A percentile compares a stretch with the other conserved stretches of the same genome.
Conservation (phyloP, 192 early-diverging fungal genomes). For the Gryganskiella cystojenkinii region DNA sequence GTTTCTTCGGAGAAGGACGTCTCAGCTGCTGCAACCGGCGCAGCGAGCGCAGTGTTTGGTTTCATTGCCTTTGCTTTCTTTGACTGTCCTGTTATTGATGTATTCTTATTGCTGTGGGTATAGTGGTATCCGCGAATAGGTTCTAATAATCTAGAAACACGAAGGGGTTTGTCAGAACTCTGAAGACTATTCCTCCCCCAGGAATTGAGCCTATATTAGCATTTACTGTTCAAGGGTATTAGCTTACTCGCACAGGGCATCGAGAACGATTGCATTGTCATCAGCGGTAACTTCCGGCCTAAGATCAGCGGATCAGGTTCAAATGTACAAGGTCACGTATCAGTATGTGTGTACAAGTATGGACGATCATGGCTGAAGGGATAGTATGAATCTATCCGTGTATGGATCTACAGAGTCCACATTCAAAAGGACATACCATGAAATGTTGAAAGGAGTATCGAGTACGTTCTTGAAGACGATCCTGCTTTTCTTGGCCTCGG, state of each 20-base stretch:
- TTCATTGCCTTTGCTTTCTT: not conserved
- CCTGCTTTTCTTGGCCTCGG: conserved; percentile 40
- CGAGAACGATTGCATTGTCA: conserved; percentile 32
- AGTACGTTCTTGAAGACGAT: conserved; percentile 38
- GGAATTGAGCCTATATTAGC: not conserved
- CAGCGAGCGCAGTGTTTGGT: not conserved
- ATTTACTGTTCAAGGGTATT: not conserved
- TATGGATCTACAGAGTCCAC: no score
- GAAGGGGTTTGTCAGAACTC: not conserved
- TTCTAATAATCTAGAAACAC: conserved; percentile 12
- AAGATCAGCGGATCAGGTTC: no score
- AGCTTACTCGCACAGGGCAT: conserved; percentile 44
- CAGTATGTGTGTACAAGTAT: not conserved
- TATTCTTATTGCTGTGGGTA: not conserved
- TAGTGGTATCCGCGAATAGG: conserved; percentile 21
- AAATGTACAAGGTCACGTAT: not conserved
- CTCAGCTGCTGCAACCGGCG: not conserved
- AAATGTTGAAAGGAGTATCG: conserved; percentile 41
- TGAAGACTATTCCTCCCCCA: no score
- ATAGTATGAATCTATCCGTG: not conserved
- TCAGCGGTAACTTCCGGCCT: conserved; percentile 41
- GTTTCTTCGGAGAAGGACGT: not conserved
- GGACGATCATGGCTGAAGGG: not conserved
- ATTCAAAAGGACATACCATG: conserved; percentile 11
- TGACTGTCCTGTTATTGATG: not conserved